Conservation (phyloP, 2,329 filamentous ascomycete genomes). For the Colletotrichum eleusines region DNA sequence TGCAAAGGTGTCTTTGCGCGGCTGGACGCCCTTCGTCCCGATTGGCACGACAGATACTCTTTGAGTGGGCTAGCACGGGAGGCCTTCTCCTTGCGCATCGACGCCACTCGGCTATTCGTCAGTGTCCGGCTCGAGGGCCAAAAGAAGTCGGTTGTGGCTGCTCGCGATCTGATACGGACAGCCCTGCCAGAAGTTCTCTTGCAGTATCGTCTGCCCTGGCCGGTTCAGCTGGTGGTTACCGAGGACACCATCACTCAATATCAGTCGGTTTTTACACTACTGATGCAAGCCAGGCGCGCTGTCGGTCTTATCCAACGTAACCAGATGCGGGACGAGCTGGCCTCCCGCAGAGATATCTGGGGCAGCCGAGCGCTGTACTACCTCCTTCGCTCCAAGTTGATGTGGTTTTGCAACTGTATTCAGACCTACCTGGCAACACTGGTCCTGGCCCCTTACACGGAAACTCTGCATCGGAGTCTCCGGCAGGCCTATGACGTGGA, state of each 20-base stretch:
- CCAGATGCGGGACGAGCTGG: constrained; percentile 57
- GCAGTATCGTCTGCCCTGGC: constrained; percentile 76
- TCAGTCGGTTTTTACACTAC: constrained; percentile 78
- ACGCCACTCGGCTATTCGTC: constrained; percentile 73
- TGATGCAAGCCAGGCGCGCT: constrained; percentile 82
- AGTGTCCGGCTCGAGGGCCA: constrained; percentile 59
- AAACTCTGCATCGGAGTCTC: constrained; percentile 69
- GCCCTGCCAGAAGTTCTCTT: constrained; percentile 74
- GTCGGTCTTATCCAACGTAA: constrained; percentile 73
- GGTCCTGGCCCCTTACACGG: constrained; percentile 73
- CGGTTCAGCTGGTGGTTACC: constrained; percentile 78
- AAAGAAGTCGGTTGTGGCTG: constrained; percentile 57
- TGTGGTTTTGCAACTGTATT: constrained; percentile 83
- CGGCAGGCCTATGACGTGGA: constrained; percentile 78
- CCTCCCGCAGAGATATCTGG: constrained; percentile 52
- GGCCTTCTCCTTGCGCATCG: constrained; percentile 71
- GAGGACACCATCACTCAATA: constrained; percentile 74
- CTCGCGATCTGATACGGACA: constrained; percentile 50
- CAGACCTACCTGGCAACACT: constrained; percentile 82
- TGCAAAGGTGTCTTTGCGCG: constrained; percentile 79
- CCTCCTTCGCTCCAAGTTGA: constrained; percentile 73
- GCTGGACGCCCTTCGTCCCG: constrained; percentile 69
- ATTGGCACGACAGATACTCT: constrained; percentile 86
- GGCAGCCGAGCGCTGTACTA: constrained; percentile 65
- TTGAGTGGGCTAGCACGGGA: constrained; percentile 83